Conservation (phyloP, 2,329 filamentous ascomycete species). For the Fusarium setosum region DNA sequence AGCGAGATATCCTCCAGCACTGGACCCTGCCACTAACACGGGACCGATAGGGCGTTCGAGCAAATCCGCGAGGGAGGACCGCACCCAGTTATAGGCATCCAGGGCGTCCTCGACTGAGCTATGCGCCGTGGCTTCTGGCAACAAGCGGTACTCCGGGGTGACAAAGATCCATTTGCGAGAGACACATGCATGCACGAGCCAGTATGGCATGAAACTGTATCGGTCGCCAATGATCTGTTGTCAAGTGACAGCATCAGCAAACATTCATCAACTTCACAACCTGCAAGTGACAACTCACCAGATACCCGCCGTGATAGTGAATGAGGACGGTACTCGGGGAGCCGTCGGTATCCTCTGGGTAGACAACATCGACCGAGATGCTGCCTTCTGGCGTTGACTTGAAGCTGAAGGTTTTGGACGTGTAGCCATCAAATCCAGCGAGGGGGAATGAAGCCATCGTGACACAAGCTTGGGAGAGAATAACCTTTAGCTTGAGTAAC, state of each 20-base stretch:
- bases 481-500: too few relatives aligned
- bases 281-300: not conserved
- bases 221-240: constrained; percentile 35
- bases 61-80: not conserved
- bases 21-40: constrained; percentile 33
- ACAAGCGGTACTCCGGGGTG: constrained; percentile 36
- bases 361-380: constrained; percentile 30
- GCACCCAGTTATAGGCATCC: constrained; percentile 38
- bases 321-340: constrained; percentile 23
- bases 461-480: too few relatives aligned
- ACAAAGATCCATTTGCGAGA: constrained; percentile 40
- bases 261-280: rapidly evolving
- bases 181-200: constrained; percentile 29
- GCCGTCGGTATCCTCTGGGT: constrained; percentile 21
- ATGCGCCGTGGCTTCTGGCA: constrained; percentile 36
- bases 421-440: constrained; percentile 23
- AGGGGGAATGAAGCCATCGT: constrained; percentile 9
- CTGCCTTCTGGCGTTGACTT: constrained; percentile 22
- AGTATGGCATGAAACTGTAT: constrained; percentile 33
- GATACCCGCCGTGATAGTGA: constrained; percentile 37
- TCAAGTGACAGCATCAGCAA: not conserved
- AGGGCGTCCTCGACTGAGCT: constrained; percentile 23
- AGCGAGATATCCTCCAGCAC: constrained; percentile 34
- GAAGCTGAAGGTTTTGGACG: constrained; percentile 23
- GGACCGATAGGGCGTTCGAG: constrained; percentile 19